These are phyloP conservation scores for Termitomyces sp. DNA, from an alignment of 768 basidiomycete species.

Conservation along the genomic window DNA sequence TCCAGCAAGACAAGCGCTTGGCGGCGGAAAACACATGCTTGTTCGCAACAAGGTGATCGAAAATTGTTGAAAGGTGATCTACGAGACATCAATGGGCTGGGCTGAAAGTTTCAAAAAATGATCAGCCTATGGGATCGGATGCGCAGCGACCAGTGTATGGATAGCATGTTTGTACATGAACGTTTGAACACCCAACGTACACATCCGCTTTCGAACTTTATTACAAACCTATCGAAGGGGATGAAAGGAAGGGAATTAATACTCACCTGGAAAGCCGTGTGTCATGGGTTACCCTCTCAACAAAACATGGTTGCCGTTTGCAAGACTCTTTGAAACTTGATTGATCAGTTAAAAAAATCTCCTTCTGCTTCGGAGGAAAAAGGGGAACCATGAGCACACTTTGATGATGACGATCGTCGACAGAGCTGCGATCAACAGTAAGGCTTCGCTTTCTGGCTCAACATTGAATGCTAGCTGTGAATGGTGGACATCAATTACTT, in stretches of 20 bases:
- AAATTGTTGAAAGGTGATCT: not conserved
- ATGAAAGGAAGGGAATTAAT: not conserved
- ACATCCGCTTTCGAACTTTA: too few relatives aligned
- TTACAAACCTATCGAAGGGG: not conserved
- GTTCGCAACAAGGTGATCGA: not conserved
- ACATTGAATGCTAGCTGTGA: not conserved
- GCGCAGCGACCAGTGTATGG: not conserved
- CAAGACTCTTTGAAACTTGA: constrained; percentile 4
- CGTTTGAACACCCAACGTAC: not conserved
- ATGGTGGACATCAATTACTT: not conserved
- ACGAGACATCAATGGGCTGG: not conserved
- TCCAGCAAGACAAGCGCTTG: not conserved
- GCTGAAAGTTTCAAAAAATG: not conserved
- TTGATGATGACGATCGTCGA: not conserved
- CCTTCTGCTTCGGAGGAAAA: not conserved
- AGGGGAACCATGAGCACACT: not conserved
- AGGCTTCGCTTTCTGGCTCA: not conserved
- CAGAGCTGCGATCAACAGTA: not conserved
- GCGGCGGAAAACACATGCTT: not conserved
- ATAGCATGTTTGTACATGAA: not conserved
- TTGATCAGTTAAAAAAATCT: not conserved
- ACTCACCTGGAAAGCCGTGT: not conserved
- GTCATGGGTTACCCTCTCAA: not conserved
- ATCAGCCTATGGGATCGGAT: not conserved
- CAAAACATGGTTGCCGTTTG: not conserved